Base-by-base conservation (phyloP, 73 alveolate genomes). In the Paramecium octaurelia region DNA sequence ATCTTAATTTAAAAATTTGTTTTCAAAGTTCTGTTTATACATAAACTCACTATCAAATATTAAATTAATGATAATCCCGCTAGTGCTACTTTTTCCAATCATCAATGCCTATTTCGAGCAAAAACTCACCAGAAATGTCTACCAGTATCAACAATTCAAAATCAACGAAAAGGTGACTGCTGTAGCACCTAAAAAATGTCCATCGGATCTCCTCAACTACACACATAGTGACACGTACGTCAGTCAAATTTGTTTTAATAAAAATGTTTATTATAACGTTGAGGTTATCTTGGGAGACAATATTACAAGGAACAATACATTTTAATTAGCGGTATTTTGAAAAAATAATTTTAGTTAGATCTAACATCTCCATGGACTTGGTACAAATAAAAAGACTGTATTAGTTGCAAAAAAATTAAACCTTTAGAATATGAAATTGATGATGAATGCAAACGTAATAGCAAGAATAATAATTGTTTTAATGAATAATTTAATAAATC, bases 361-460 rank as follows among this genome's bases (percentile, higher is more conserved):
- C 57, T 80, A 80, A 44, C 91, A 80, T 42, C 70, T 40, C 91
- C 91, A 14, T 80, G 91, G 91, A 44, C 91, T 40, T 80, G 91
- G 91, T 80, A 80, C 24, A 80, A 80, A 80, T 9, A 23, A 18
- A 2, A 40, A 9, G 14, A 21, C 5, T 80, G 91, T 24, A 14
- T 21, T 1, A 44, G 23, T 46, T 80, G 91, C 54, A 44, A 21
- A 16, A 80, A 43, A 14, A 64, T 64, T 27, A 48, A 80, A 8
- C 69, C 91, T n/a, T 12, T 46, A 42, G 40, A n/a, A 6, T 80
- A 12, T 80, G 91, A 80, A 14, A 23, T 80, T 16, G 87, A 34
- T 73, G 87, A 73, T 36, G 59, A 36, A 4, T 73, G 87, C 42
- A 80, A 44, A 34, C 34, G 42, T 11, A 36, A 38, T 36, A 75